Percentiles rank a stretch among this genome's conserved stretches.
phyloP scores from a whole-genome alignment of 176 grass and related monocot genomes.

The Chrysopogon serrulatus region DNA sequence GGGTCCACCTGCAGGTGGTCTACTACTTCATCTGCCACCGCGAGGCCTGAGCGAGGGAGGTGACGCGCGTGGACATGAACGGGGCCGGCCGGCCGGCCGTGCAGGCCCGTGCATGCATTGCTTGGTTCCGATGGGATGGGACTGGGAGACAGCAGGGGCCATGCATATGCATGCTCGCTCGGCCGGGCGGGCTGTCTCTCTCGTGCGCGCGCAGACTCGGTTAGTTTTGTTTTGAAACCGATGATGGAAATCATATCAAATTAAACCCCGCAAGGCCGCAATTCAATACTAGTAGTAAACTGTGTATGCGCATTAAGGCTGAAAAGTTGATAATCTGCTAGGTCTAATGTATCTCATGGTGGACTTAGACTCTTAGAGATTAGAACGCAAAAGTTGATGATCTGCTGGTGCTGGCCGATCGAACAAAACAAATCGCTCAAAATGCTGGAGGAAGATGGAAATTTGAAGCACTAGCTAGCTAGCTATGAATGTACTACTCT shows the following conservation, averaged over 20 bases:
- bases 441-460: not conserved
- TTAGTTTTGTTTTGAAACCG: too few species aligned
- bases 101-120: not conserved
- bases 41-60: not conserved
- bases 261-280: too few species aligned
- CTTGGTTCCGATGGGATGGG: not conserved
- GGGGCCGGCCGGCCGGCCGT: not conserved
- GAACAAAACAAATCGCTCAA: too few species aligned
- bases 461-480: not conserved
- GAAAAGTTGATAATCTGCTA: too few species aligned
- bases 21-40: not conserved
- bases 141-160: not conserved
- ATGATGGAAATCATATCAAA: too few species aligned
- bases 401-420: too few species aligned
- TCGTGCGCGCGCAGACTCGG: not conserved
- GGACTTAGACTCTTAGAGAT: too few species aligned
- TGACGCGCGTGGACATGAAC: not conserved
- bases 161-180: not conserved
- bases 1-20: not conserved
- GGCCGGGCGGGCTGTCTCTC: not conserved
- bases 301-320: too few species aligned
- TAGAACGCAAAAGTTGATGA: too few species aligned
- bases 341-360: too few species aligned
- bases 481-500: too few species aligned
- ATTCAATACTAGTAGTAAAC: too few species aligned